Evolutionary conservation across 2,329 filamentous ascomycete species (phyloP).

Genomic region (Dactylella cylindrospora): DNA sequence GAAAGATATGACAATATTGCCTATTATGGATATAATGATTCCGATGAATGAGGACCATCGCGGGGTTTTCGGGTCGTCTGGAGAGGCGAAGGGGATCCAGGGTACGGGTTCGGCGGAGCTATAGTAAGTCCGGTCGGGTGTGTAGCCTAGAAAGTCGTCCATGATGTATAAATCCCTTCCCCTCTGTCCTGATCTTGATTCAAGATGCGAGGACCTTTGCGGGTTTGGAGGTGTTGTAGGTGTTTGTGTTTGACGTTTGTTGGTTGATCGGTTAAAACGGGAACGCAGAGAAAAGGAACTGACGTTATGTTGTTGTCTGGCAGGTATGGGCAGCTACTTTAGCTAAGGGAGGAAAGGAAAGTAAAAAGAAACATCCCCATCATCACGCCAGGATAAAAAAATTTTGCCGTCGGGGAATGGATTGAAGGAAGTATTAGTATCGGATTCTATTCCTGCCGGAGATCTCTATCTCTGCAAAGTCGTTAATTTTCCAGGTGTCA

Average conservation of each 20-base stretch:
- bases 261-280: not conserved
- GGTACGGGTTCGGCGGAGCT: too few relatives aligned
- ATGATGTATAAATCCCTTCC: slow-evolving; percentile 5
- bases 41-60: slow-evolving; percentile 93
- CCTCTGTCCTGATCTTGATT: slow-evolving; percentile 2
- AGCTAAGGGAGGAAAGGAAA: too few relatives aligned
- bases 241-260: not conserved
- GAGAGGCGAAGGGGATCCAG: not conserved
- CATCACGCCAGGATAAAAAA: too few relatives aligned
- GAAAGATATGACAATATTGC: slow-evolving; percentile 91
- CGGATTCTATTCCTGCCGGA: not conserved
- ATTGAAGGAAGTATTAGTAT: not conserved
- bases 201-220: slow-evolving; percentile 4
- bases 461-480: not conserved
- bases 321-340: too few relatives aligned
- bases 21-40: slow-evolving; percentile 86
- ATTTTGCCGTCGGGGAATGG: too few relatives aligned
- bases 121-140: slow-evolving; percentile 1
- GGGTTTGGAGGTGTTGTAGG: slow-evolving; percentile 5
- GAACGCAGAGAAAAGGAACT: not conserved
- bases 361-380: slow-evolving; percentile 23
- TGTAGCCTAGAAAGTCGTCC: slow-evolving; percentile 9
- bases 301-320: too few relatives aligned
- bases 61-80: slow-evolving; percentile 16
- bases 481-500: slow-evolving; percentile 2